Evolutionary conservation across 305 asterid species (phyloP).

Genomic region (Fraxinus velutina): DNA sequence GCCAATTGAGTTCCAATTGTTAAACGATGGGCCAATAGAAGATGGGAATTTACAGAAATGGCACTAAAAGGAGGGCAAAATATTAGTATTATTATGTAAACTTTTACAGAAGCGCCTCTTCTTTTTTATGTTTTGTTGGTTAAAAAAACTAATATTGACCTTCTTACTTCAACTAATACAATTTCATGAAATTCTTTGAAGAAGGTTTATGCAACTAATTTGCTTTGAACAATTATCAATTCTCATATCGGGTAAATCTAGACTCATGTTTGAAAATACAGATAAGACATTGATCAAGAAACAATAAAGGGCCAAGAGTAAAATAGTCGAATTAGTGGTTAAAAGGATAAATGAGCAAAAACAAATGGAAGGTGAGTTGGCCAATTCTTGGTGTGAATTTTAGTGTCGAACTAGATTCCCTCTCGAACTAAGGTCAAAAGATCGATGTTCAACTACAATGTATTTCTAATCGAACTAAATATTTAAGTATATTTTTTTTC

Average conservation of each 20-base stretch:
- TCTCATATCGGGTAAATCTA: neutral
- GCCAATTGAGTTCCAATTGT: neutral
- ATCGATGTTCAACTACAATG: neutral
- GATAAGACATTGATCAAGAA: neutral
- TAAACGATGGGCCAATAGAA: neutral
- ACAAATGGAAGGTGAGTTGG: neutral
- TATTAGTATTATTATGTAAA: no score
- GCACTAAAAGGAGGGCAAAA: neutral
- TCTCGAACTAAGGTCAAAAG: neutral
- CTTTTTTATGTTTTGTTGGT: neutral
- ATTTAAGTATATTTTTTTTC: neutral
- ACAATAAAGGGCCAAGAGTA: neutral
- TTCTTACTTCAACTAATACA: neutral
- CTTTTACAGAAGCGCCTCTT: neutral
- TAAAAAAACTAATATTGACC: neutral
- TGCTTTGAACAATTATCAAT: neutral
- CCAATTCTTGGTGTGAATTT: neutral
- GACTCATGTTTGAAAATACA: neutral
- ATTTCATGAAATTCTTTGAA: neutral
- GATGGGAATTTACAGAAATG: neutral
- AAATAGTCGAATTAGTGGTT: neutral
- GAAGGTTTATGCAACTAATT: neutral
- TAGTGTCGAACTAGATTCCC: neutral
- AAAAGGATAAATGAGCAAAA: neutral
- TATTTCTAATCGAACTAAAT: neutral